These are phyloP conservation scores for Aspergillus carlsbadensis DNA, from an alignment of 495 filamentous ascomycete genomes.

Conservation along the genomic window DNA sequence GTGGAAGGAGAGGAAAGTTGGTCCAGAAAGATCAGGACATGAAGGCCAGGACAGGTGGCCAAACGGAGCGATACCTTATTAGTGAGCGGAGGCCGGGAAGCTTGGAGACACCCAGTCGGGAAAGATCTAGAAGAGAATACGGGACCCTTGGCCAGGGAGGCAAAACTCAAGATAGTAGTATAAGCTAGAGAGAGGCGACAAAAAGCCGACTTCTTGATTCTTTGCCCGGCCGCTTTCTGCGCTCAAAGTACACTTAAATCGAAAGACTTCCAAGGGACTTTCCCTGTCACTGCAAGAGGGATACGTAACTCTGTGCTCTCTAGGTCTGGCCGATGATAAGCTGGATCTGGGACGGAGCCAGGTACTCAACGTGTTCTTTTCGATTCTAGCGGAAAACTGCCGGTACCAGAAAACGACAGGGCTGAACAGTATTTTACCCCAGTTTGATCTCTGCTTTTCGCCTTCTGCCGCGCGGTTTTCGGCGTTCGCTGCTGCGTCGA, in stretches of 20 bases:
- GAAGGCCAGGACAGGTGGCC: conserved; percentile 33
- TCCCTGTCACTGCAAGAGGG: too few relatives aligned
- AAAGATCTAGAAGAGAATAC: conserved; percentile 21
- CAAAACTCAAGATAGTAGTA: conserved; percentile 12
- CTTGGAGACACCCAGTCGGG: conserved; percentile 14
- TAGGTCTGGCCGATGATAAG: background rate
- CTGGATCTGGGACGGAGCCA: conserved; percentile 3
- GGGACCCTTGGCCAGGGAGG: conserved; percentile 9
- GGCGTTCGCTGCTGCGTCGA: background rate
- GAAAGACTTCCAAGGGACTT: too few relatives aligned
- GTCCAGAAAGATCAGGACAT: conserved; percentile 21
- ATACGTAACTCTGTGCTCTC: too few relatives aligned
- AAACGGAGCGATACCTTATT: conserved; percentile 10
- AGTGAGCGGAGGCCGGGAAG: conserved; percentile 7
- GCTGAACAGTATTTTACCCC: conserved; percentile 19
- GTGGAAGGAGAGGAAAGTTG: conserved; percentile 2
- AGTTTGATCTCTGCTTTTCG: background rate
- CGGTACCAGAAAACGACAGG: conserved; percentile 18
- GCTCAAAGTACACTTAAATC: too few relatives aligned
- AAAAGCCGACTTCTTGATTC: too few relatives aligned
- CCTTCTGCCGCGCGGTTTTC: background rate
- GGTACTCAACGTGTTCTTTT: conserved; percentile 42
- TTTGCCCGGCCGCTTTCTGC: too few relatives aligned
- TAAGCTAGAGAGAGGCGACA: background rate
- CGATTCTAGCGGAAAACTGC: background rate